These are phyloP conservation scores for Verticillium nonalfalfae DNA, from an alignment of 2,329 filamentous ascomycete genomes.

Conservation along the genomic window DNA sequence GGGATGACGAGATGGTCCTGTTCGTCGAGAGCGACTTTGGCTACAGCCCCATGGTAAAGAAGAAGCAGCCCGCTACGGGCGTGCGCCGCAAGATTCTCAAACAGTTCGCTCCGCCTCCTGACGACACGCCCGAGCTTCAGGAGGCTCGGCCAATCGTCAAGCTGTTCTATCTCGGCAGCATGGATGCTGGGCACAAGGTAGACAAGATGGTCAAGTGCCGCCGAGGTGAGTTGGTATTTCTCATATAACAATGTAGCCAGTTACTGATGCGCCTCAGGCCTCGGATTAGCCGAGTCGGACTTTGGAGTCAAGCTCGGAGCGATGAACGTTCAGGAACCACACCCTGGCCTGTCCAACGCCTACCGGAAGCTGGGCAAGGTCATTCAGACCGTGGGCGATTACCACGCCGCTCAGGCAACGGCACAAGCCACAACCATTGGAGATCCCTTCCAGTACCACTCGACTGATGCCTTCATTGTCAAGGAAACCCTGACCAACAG, in stretches of 20 bases:
- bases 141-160: slow-evolving; percentile 89
- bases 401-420: slow-evolving; percentile 91
- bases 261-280: slow-evolving; percentile 47
- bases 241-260: background rate
- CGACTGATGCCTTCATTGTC: slow-evolving; percentile 91
- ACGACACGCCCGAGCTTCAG: slow-evolving; percentile 92
- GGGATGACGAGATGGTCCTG: slow-evolving; percentile 93
- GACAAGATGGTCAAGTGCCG: slow-evolving; percentile 89
- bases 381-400: slow-evolving; percentile 90
- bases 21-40: slow-evolving; percentile 99
- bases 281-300: slow-evolving; percentile 87
- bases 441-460: slow-evolving; percentile 92
- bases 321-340: slow-evolving; percentile 86
- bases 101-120: slow-evolving; percentile 94
- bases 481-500: slow-evolving; percentile 98
- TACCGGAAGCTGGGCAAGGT: slow-evolving; percentile 94
- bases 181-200: slow-evolving; percentile 97
- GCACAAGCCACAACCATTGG: slow-evolving; percentile 92
- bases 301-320: slow-evolving; percentile 84
- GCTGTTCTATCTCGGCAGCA: slow-evolving; percentile 87
- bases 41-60: slow-evolving; percentile 90
- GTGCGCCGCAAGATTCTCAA: slow-evolving; percentile 93
- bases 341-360: slow-evolving; percentile 79
- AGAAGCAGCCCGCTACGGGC: slow-evolving; percentile 94
- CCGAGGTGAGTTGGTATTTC: slow-evolving; percentile 57